Evolutionary conservation across 441 rosid species (phyloP), one percentile per base, ranked within the genome.

Genomic region (Metrosideros polymorpha): DNA sequence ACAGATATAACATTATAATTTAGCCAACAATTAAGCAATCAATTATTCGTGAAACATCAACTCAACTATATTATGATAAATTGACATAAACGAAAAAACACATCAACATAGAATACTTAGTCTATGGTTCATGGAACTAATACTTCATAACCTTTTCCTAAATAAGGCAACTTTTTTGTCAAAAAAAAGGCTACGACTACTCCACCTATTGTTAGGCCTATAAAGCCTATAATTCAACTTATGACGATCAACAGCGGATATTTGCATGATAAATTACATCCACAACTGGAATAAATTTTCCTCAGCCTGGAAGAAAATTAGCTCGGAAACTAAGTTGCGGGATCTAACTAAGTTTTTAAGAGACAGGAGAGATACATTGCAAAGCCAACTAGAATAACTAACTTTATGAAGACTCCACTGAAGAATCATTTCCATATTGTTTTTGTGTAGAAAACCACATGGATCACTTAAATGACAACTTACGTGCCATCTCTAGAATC

Each of bases 401-500:
- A 35, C 79, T 9, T 19, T 12, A 39, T 66, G 47, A 35, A 71
- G n/a, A 9, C n/a, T 9, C 77, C 14, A 35, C 35, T 22, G 79
- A 71, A 71, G 79, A 24, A 35, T 24, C 47, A 71, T 71, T 19
- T 22, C 79, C 27, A 71, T 22, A 39, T 66, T 35, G n/a, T 71
- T 39, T 63, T n/a, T 49, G 85, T 35, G 17, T 19, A 79, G 8
- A 42, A 13, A 47, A 6, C 19, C 25, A 8, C 53, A 63, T 13
- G 29, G 82, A 29, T 42, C n/a, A 3, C 47, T 35, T 39, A 71
- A 66, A 45, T 51, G 79, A 88, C 50, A 42, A 91, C 99, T 94
- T 94, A 98, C 99, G 98, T 49, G 98, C 93, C 99, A 98, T 86
- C 94, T 98, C 99, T 82, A 98, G 89, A 86, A 98, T 94, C 86